These are phyloP conservation scores for Solanum microdontum DNA, from an alignment of 257 asterid genomes.

Conservation along the genomic window DNA sequence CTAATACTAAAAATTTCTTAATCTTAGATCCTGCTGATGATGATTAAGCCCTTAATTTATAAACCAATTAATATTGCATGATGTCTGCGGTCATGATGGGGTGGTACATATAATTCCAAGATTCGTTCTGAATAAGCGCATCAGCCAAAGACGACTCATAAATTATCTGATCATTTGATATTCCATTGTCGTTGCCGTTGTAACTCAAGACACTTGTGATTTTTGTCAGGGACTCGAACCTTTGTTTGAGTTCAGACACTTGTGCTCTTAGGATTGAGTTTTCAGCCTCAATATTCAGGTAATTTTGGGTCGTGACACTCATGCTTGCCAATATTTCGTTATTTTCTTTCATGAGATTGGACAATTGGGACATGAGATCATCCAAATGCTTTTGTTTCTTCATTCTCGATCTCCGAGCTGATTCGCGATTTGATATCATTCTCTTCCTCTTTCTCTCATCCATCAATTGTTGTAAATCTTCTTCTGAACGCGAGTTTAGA, in stretches of 20 bases:
- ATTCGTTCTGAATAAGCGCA: conserved; percentile 16
- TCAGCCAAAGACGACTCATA: conserved; percentile 5
- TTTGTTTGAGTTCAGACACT: conserved; percentile 52
- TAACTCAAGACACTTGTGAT: conserved; percentile 26
- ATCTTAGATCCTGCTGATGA: background rate
- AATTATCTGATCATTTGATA: background rate
- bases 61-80: conserved; percentile 10
- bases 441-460: conserved; percentile 69
- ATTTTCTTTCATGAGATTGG: conserved; percentile 45
- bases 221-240: conserved; percentile 53
- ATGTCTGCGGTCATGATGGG: conserved; percentile 42
- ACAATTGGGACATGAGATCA: conserved; percentile 50
- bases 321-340: conserved; percentile 37
- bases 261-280: conserved; percentile 70
- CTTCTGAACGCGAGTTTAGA: conserved; percentile 53
- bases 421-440: conserved; percentile 90
- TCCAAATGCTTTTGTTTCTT: conserved; percentile 80
- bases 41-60: background rate
- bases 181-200: conserved; percentile 1
- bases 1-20: background rate
- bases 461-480: conserved; percentile 47
- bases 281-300: conserved; percentile 48
- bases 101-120: conserved; percentile 46
- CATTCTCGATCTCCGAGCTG: conserved; percentile 88
- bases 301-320: conserved; percentile 38